Conservation (phyloP, 805 yeast species). For the Jamesozyma gamospora region DNA sequence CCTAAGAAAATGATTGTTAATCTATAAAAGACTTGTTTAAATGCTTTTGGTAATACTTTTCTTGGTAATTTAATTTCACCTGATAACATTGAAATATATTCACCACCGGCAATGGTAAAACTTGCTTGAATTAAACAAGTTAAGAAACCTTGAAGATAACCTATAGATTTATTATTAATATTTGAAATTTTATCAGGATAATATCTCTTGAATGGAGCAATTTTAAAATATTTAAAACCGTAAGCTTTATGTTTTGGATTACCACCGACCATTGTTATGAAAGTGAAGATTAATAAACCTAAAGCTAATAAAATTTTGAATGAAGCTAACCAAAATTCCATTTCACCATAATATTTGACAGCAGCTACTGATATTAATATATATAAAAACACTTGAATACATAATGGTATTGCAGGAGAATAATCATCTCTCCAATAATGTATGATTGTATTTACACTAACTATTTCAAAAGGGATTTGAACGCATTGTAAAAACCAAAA, state of each 20-base stretch:
- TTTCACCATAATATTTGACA: constrained; percentile 68
- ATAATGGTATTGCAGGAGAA: constrained; percentile 59
- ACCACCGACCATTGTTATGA: constrained; percentile 80
- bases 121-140: constrained; percentile 61
- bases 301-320: constrained; percentile 64
- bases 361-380: constrained; percentile 60
- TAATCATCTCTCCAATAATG: constrained; percentile 77
- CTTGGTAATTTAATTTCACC: constrained; percentile 72
- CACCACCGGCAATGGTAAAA: constrained; percentile 81
- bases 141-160: constrained; percentile 63
- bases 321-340: constrained; percentile 69
- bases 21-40: constrained; percentile 62
- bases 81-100: constrained; percentile 74
- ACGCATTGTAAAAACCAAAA: constrained; percentile 69
- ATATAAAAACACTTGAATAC: constrained; percentile 55
- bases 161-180: constrained; percentile 26
- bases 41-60: constrained; percentile 65
- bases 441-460: constrained; percentile 66
- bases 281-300: constrained; percentile 68
- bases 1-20: constrained; percentile 58
- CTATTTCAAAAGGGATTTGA: constrained; percentile 74
- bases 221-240: constrained; percentile 48
- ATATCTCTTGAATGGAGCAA: constrained; percentile 49
- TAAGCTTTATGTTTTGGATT: constrained; percentile 59
- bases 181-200: constrained; percentile 36